Evolutionary conservation across 2,329 filamentous ascomycete genomes (phyloP).

Genomic region (Fonsecaea monophora): DNA sequence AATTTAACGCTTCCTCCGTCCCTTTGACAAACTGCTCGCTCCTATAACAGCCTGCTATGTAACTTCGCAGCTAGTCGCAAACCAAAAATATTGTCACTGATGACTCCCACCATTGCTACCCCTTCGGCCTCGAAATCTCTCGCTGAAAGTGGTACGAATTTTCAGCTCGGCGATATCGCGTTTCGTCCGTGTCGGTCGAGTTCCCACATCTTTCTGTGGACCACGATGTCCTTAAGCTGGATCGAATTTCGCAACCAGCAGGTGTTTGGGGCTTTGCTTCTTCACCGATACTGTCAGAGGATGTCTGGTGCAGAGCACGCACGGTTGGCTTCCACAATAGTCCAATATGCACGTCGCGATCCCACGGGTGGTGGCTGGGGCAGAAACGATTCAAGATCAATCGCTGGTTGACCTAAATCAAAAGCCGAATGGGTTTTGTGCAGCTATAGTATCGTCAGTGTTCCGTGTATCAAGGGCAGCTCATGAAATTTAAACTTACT

Average conservation of each 20-base stretch:
- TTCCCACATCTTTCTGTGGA: not conserved
- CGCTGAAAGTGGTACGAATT: not conserved
- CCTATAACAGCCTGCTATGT: slow-evolving; percentile 6
- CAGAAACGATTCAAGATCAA: not conserved
- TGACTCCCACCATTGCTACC: not conserved
- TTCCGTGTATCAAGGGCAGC: not conserved
- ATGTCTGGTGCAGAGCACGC: not conserved
- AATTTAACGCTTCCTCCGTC: not conserved
- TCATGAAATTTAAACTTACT: slow-evolving; percentile 71
- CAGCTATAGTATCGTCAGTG: slow-evolving; percentile 29
- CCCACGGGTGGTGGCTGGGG: not conserved
- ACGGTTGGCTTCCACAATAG: not conserved
- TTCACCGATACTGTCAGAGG: not conserved
- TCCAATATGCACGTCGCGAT: not conserved
- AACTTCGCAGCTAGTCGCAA: not conserved
- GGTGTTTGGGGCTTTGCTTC: not conserved
- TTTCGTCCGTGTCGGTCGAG: not conserved
- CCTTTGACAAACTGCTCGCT: not conserved
- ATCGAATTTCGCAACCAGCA: not conserved
- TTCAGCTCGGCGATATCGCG: not conserved
- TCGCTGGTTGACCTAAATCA: not conserved
- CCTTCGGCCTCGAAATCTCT: not conserved
- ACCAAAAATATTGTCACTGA: not conserved
- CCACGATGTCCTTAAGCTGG: not conserved
- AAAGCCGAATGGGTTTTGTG: slow-evolving; percentile 36